A percentile compares a stretch with the other conserved stretches of the same genome.
Conservation (phyloP, 257 asterid genomes). For the Lavandula angustifolia region DNA sequence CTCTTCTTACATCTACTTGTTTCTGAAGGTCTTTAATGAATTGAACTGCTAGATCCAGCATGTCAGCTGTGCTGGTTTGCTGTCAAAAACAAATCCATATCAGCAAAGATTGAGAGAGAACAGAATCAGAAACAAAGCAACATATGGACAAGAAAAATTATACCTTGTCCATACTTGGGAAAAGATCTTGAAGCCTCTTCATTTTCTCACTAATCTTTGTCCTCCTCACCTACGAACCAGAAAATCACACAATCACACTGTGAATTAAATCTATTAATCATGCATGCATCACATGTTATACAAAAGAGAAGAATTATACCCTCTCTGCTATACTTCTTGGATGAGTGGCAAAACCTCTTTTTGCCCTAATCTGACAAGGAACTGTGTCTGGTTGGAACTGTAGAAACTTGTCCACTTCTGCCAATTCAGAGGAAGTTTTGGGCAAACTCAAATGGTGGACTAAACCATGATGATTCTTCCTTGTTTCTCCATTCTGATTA, state of each 20-base stretch:
- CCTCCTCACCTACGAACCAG: conserved; percentile 55
- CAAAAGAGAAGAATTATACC: conserved; percentile 39
- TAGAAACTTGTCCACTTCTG: conserved; percentile 53
- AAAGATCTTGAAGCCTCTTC: conserved; percentile 87
- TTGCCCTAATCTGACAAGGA: conserved; percentile 86
- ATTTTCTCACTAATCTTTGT: conserved; percentile 79
- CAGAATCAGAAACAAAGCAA: not conserved
- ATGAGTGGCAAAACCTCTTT: conserved; percentile 89
- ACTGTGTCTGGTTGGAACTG: conserved; percentile 67
- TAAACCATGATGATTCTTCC: conserved; percentile 44
- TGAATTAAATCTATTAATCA: too few species aligned
- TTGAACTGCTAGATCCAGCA: conserved; percentile 88
- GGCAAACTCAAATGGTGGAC: conserved; percentile 90
- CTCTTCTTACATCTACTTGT: conserved; percentile 59
- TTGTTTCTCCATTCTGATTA: conserved; percentile 49
- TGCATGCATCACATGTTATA: too few species aligned
- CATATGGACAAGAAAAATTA: not conserved
- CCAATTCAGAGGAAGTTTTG: conserved; percentile 55
- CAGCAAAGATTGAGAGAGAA: not conserved
- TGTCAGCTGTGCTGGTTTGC: conserved; percentile 92
- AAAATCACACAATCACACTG: too few species aligned
- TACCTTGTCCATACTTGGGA: conserved; percentile 91
- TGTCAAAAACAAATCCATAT: conserved; percentile 34
- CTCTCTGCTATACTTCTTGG: conserved; percentile 96
- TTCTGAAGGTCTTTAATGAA: conserved; percentile 82